These are phyloP conservation scores for Lagenidium giganteum DNA, from an alignment of 352 stramenopile genomes.

Conservation along the genomic window DNA sequence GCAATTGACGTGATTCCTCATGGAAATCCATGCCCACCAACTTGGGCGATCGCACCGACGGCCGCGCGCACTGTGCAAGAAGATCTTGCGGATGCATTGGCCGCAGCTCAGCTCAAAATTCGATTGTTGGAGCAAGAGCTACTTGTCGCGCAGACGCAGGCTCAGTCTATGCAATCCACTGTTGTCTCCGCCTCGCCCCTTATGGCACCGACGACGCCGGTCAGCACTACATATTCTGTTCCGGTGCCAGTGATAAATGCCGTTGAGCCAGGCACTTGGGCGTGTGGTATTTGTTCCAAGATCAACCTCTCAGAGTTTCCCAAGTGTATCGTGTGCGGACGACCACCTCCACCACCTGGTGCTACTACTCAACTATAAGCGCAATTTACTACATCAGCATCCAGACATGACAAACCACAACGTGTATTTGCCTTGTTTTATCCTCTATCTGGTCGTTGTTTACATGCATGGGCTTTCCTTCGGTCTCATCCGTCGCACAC, in stretches of 20 bases:
- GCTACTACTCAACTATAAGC: conserved; percentile 16
- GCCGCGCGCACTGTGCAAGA: conserved; percentile 24
- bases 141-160: not conserved
- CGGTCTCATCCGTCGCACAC: conserved; percentile 24
- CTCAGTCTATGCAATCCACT: not conserved
- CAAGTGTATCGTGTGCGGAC: conserved; percentile 73
- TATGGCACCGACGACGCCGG: not conserved
- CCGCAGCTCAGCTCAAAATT: conserved; percentile 41
- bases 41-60: conserved; percentile 21
- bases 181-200: not conserved
- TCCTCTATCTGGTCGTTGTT: too few relatives aligned
- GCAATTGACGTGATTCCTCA: conserved; percentile 31
- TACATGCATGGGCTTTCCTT: conserved; percentile 38
- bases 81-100: conserved; percentile 58
- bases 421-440: not conserved
- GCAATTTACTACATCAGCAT: not conserved
- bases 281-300: conserved; percentile 74
- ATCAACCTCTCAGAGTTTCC: conserved; percentile 32
- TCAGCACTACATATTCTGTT: not conserved
- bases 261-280: conserved; percentile 28
- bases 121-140: conserved; percentile 52
- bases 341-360: conserved; percentile 27
- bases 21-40: conserved; percentile 41
- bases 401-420: not conserved
- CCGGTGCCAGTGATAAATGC: not conserved